phyloP scores from a whole-genome alignment of 176 grass and related monocot species.

The Avena insularis region DNA sequence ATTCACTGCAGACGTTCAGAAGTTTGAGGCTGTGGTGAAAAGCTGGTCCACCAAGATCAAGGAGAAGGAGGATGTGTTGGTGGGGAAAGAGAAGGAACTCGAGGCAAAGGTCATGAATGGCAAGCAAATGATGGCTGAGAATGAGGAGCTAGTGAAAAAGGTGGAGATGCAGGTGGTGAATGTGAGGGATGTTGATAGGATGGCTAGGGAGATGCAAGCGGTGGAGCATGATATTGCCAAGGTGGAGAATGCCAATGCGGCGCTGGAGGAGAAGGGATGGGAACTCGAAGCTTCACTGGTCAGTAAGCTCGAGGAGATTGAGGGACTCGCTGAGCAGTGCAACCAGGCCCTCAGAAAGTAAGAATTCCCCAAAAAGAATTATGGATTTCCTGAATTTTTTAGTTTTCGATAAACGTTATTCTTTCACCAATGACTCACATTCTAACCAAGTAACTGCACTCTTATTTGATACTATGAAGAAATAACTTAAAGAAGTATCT shows the following conservation, averaged over 20 bases:
- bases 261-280: conserved; percentile 75
- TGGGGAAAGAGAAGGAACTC: conserved; percentile 58
- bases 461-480: not conserved
- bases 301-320: conserved; percentile 65
- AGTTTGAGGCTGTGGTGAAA: conserved; percentile 79
- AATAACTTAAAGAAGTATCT: not conserved
- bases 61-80: conserved; percentile 53
- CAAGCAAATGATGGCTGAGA: conserved; percentile 45
- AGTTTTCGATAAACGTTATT: not conserved
- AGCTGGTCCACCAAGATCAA: conserved; percentile 59
- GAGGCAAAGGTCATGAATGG: conserved; percentile 60
- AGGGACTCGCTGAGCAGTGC: conserved; percentile 59
- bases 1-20: conserved; percentile 59
- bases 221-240: conserved; percentile 67
- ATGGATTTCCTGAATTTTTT: not conserved
- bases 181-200: conserved; percentile 70
- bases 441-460: not conserved
- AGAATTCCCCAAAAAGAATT: not conserved
- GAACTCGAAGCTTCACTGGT: conserved; percentile 65
- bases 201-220: conserved; percentile 69
- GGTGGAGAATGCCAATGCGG: conserved; percentile 46
- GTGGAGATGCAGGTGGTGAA: conserved; percentile 65
- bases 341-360: conserved; percentile 84
- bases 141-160: conserved; percentile 58
- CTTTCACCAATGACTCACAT: not conserved